Conservation (phyloP, 176 grass and related monocot species). For the Oryza rufipogon region DNA sequence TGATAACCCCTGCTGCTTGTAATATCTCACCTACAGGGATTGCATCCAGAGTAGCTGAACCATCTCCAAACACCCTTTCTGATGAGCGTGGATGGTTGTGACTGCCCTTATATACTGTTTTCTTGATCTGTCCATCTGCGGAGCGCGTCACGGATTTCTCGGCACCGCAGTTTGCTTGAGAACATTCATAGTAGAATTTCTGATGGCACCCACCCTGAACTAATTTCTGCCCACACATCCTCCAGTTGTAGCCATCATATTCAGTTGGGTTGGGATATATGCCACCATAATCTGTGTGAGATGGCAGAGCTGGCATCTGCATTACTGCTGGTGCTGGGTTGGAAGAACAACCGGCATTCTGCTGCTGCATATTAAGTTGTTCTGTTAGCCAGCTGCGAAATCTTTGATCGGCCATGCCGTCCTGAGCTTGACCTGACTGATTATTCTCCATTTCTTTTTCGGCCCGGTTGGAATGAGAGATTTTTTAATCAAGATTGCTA, state of each 20-base stretch:
- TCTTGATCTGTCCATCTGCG: background rate
- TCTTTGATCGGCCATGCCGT: too few species aligned
- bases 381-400: too few species aligned
- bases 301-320: background rate
- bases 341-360: too few species aligned
- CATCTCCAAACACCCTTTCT: background rate
- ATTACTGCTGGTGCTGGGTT: too few species aligned
- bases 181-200: background rate
- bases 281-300: background rate
- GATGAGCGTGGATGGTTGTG: slow-evolving; percentile 2
- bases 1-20: too few species aligned
- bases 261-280: background rate
- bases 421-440: too few species aligned
- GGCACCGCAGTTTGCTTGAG: background rate
- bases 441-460: too few species aligned
- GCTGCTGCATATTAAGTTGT: too few species aligned
- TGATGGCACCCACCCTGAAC: background rate
- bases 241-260: slow-evolving; percentile 17
- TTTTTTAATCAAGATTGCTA: too few species aligned
- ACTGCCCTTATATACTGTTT: background rate
- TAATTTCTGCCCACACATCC: background rate
- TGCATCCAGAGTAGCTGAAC: background rate
- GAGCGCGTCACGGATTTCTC: background rate
- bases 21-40: too few species aligned
- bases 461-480: too few species aligned